phyloP scores from a whole-genome alignment of 163 green algal genomes.

The Picocystis sp. region DNA sequence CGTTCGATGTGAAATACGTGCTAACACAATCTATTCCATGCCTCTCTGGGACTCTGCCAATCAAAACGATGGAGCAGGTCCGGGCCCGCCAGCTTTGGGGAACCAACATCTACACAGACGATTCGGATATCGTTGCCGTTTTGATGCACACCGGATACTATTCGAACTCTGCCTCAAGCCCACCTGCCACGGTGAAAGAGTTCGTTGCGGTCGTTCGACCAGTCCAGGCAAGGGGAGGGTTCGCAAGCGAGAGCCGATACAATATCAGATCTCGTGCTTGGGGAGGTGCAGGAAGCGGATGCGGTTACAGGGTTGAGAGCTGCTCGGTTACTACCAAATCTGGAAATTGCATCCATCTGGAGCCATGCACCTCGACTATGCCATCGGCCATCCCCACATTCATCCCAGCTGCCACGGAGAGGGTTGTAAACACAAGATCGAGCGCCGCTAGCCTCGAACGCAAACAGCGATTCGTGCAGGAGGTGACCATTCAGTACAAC shows the following conservation, averaged over 20 bases:
- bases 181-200: slow-evolving; percentile 31
- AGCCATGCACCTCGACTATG: slow-evolving; percentile 22
- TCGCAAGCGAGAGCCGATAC: slow-evolving; percentile 42
- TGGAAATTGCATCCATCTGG: slow-evolving; percentile 37
- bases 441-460: slow-evolving; percentile 18
- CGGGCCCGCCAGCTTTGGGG: slow-evolving; percentile 79
- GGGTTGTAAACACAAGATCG: slow-evolving; percentile 30
- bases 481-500: slow-evolving; percentile 89
- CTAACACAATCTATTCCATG: slow-evolving; percentile 1
- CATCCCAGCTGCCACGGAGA: slow-evolving; percentile 36
- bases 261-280: slow-evolving; percentile 62
- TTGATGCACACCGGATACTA: slow-evolving; percentile 82
- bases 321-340: slow-evolving; percentile 46
- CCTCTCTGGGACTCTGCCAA: not conserved
- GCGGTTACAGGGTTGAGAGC: slow-evolving; percentile 29
- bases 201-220: slow-evolving; percentile 38
- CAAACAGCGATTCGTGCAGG: slow-evolving; percentile 35
- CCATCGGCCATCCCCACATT: slow-evolving; percentile 53
- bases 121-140: slow-evolving; percentile 82
- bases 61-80: slow-evolving; percentile 21
- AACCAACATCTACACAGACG: slow-evolving; percentile 75
- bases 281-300: slow-evolving; percentile 19
- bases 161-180: slow-evolving; percentile 20
- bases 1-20: not conserved
- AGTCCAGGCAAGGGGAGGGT: slow-evolving; percentile 30